Evolutionary conservation across 306 rosid genomes (phyloP).

Genomic region (Pueraria montana): DNA sequence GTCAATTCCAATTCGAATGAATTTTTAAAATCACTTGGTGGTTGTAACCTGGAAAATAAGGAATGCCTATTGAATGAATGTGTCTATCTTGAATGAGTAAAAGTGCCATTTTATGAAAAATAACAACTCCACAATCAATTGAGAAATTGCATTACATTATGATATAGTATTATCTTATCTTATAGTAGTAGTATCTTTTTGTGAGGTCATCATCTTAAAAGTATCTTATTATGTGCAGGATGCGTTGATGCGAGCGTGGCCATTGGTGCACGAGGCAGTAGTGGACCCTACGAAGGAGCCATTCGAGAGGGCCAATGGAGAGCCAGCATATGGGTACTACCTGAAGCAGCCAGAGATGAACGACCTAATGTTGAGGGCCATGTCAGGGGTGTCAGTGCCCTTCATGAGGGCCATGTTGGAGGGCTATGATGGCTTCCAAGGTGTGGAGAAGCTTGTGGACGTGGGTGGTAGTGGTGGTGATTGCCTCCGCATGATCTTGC

Average conservation of each 20-base stretch:
- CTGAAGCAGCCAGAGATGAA: constrained; percentile 82
- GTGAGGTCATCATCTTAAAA: too few relatives aligned
- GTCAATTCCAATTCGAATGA: too few relatives aligned
- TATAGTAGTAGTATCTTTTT: too few relatives aligned
- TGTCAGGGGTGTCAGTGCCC: constrained; percentile 92
- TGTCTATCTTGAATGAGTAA: too few relatives aligned
- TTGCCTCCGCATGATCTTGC: constrained; percentile 85
- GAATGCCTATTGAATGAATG: too few relatives aligned
- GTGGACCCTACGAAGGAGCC: constrained; percentile 80
- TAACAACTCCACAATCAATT: too few relatives aligned
- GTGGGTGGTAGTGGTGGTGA: constrained; percentile 97
- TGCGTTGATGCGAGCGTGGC: constrained; percentile 85
- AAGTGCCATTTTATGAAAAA: too few relatives aligned
- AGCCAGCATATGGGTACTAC: constrained; percentile 76
- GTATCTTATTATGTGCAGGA: constrained; percentile 52
- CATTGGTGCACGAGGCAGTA: constrained; percentile 90
- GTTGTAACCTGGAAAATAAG: too few relatives aligned
- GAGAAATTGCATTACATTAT: too few relatives aligned
- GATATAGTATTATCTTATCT: too few relatives aligned
- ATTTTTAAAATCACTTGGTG: too few relatives aligned
- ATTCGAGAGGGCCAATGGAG: constrained; percentile 80
- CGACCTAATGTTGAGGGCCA: constrained; percentile 78
- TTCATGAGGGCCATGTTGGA: constrained; percentile 76
- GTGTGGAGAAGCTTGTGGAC: constrained; percentile 74
- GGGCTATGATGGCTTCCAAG: constrained; percentile 73